phyloP scores from a whole-genome alignment of 2,329 filamentous ascomycete species.

The Huntiella savannae region DNA sequence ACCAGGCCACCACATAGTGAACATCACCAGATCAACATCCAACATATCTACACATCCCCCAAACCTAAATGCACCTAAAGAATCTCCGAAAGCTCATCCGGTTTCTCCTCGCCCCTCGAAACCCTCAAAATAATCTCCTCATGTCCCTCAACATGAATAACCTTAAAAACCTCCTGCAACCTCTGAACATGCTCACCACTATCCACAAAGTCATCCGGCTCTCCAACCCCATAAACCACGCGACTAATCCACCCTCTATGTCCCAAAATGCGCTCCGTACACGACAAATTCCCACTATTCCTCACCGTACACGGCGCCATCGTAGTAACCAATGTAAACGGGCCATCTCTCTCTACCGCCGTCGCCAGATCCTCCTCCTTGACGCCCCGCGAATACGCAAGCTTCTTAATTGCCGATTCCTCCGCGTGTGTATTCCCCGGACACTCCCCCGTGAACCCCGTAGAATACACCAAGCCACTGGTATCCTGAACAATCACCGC shows the following conservation, averaged over 20 bases:
- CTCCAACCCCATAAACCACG: constrained; percentile 74
- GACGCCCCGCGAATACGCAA: constrained; percentile 23
- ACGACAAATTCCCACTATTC: constrained; percentile 55
- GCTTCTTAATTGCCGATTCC: constrained; percentile 74
- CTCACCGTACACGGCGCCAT: constrained; percentile 70
- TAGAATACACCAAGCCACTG: constrained; percentile 44
- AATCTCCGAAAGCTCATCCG: too few species aligned
- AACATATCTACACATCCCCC: too few species aligned
- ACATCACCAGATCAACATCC: too few species aligned
- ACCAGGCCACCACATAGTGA: too few species aligned
- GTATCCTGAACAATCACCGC: constrained; percentile 55
- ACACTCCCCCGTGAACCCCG: constrained; percentile 81
- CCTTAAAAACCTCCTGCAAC: constrained; percentile 51
- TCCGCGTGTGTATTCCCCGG: constrained; percentile 92
- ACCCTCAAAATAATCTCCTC: constrained; percentile 54
- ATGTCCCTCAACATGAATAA: constrained; percentile 53
- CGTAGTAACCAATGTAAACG: constrained; percentile 57
- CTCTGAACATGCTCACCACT: constrained; percentile 59
- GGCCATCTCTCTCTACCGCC: constrained; percentile 22
- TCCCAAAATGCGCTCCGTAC: constrained; percentile 59
- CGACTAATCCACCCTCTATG: constrained; percentile 44
- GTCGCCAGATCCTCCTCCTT: constrained; percentile 25
- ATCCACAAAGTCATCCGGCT: constrained; percentile 79
- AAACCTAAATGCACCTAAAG: too few species aligned
- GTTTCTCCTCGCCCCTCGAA: too few species aligned